Evolutionary conservation across 2,329 filamentous ascomycete genomes (phyloP).

Genomic region (Chaetothyriales sp.): DNA sequence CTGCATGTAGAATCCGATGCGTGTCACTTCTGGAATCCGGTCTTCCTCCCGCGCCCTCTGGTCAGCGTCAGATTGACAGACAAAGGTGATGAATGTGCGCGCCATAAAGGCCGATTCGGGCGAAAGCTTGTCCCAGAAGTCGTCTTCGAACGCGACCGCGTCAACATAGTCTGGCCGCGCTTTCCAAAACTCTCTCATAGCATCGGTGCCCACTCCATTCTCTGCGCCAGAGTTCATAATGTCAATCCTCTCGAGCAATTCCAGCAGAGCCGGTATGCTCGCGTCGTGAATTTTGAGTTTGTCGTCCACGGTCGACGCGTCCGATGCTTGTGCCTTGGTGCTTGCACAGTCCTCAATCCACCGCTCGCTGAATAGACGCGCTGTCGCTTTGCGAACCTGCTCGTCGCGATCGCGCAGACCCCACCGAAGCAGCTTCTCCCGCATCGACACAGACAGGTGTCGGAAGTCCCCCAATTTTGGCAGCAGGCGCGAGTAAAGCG

Average conservation of each 20-base stretch:
- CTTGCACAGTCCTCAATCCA: conserved; percentile 95
- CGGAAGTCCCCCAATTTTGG: conserved; percentile 88
- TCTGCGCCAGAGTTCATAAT: conserved; percentile 81
- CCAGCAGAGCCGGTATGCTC: conserved; percentile 69
- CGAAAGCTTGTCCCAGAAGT: conserved; percentile 36
- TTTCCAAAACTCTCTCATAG: conserved; percentile 94
- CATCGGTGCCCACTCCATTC: conserved; percentile 78
- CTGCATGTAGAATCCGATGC: conserved; percentile 74
- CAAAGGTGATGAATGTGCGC: conserved; percentile 89
- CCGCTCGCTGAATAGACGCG: conserved; percentile 78
- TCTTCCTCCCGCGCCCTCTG: conserved; percentile 69
- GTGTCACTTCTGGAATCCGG: conserved; percentile 89
- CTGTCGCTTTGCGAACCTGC: conserved; percentile 81
- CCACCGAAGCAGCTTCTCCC: conserved; percentile 92
- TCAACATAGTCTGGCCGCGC: conserved; percentile 53
- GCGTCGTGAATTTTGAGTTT: conserved; percentile 27
- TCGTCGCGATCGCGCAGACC: conserved; percentile 88
- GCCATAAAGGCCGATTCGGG: conserved; percentile 83
- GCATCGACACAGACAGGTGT: conserved; percentile 80
- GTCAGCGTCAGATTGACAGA: conserved; percentile 56
- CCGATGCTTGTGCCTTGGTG: conserved; percentile 25
- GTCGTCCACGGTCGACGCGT: conserved; percentile 10
- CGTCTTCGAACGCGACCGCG: conserved; percentile 31
- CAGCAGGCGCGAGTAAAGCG: conserved; percentile 74
- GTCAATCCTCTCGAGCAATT: conserved; percentile 87